Evolutionary conservation across 768 basidiomycete species (phyloP), one percentile per base, ranked within the genome.

Genomic region (Leccinum pellstonianum): DNA sequence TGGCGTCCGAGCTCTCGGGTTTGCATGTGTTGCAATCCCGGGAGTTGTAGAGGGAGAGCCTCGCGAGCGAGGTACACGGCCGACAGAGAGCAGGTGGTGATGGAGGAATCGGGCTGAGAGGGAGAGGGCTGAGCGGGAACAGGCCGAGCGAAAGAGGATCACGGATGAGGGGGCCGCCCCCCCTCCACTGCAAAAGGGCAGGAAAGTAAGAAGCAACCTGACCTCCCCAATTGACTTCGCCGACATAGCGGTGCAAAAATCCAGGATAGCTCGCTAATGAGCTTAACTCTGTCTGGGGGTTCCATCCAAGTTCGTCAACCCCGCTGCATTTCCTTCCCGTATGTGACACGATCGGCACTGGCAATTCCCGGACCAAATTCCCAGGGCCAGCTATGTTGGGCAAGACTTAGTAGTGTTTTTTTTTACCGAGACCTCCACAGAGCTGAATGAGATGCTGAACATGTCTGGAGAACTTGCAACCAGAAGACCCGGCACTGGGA

Each of bases 221-320:
- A 66, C 3, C 52, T 68, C 70, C 15, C 70, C 73, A 29, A 61
- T 79, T 66, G 73, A 77, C 62, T 55, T 70, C 62, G 67, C 71
- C 66, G 65, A 79, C 70, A 63, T 74, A 15, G 67, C 74, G 21
- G 76, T 76, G 77, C 31, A 76, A 76, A 51, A 75, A 73, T 37
- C 68, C 77, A 12, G 71, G 74, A 11, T 75, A 70, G 55, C 75
- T 83, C 23, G 78, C 67, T 1, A 75, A 83, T 2, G 65, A 78
- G 5, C 77, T 84, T 46, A 77, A 67, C 23, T 76, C 82, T 0
- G 75, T 83, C 5, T 84, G 84, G 82, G 85, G 83, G 29, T 63
- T 73, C 3, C 66, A 69, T 68, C 66, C 62, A 69, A 68, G 60
- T 60, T 63, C 19, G 55, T 60, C 62, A 68, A 72, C 46, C 68